Percentiles rank a stretch among this genome's conserved stretches.
Conservation (phyloP, 768 basidiomycete genomes). For the Harrya chromipes region DNA sequence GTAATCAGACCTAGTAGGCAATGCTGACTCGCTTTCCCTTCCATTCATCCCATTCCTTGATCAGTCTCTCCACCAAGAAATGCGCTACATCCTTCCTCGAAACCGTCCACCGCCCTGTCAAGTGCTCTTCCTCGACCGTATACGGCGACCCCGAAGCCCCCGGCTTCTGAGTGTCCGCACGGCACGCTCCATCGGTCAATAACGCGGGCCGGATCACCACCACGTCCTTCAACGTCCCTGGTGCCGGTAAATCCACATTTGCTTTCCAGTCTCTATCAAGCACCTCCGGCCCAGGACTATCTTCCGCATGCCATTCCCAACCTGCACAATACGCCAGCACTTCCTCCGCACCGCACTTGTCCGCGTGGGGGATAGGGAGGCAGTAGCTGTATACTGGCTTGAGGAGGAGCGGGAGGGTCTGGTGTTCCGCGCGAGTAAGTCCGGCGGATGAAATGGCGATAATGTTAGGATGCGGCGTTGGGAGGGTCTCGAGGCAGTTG, state of each 20-base stretch:
- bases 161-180: conserved; percentile 11
- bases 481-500: conserved; percentile 55
- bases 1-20: conserved; percentile 52
- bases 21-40: conserved; percentile 48
- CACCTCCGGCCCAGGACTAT: conserved; percentile 39
- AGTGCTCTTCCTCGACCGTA: conserved; percentile 40
- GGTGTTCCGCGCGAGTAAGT: conserved; percentile 43
- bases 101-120: conserved; percentile 44
- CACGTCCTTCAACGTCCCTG: conserved; percentile 41
- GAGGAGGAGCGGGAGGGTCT: conserved; percentile 44
- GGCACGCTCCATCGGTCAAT: conserved; percentile 55
- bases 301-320: conserved; percentile 49
- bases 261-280: conserved; percentile 45
- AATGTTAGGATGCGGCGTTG: conserved; percentile 45
- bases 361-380: conserved; percentile 47
- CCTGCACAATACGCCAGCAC: conserved; percentile 47
- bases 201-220: conserved; percentile 56
- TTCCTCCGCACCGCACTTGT: conserved; percentile 62
- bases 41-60: conserved; percentile 51
- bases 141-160: conserved; percentile 35
- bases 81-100: conserved; percentile 65
- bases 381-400: conserved; percentile 48
- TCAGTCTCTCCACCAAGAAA: conserved; percentile 51
- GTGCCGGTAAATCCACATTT: conserved; percentile 33
- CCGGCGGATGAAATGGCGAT: conserved; percentile 55